Evolutionary conservation across 345 rosid genomes (phyloP).

Genomic region (Erysimum cheiranthoides): DNA sequence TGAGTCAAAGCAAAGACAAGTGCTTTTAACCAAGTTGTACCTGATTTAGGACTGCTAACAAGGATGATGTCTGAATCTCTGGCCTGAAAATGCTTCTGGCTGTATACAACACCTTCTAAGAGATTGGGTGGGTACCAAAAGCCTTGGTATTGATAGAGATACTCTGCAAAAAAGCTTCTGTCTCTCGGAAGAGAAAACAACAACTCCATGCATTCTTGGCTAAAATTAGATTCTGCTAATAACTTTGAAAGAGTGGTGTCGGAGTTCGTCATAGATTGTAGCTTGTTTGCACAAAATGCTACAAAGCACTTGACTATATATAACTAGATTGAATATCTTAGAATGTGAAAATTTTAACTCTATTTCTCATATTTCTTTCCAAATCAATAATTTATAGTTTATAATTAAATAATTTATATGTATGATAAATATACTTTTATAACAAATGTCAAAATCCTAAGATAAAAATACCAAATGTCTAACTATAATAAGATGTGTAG

Average conservation of each 20-base stretch:
- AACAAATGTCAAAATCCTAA: neutral
- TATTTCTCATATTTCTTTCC: neutral
- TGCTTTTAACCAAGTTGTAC: conserved; percentile 69
- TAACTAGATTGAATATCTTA: neutral
- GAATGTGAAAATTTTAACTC: neutral
- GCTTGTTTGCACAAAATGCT: neutral
- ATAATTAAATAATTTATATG: neutral
- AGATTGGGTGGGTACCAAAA: conserved; percentile 56
- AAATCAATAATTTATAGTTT: neutral
- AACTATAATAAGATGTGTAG: conserved; percentile 4
- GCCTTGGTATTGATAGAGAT: conserved; percentile 58
- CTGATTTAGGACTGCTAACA: conserved; percentile 61
- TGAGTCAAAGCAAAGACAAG: conserved; percentile 50
- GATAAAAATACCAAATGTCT: neutral
- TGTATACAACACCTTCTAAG: conserved; percentile 52
- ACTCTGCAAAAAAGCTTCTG: conserved; percentile 44
- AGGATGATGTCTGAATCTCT: conserved; percentile 53
- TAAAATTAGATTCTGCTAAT: conserved; percentile 42
- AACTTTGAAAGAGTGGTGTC: conserved; percentile 41
- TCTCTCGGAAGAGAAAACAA: conserved; percentile 50
- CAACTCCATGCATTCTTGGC: conserved; percentile 49
- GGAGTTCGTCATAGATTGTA: conserved; percentile 25
- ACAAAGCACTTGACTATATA: conserved; percentile 15
- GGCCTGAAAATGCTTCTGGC: conserved; percentile 57
- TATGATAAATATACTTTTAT: neutral